Base-by-base conservation (phyloP, 2,329 filamentous ascomycete genomes). In the Talaromyces sp. region DNA sequence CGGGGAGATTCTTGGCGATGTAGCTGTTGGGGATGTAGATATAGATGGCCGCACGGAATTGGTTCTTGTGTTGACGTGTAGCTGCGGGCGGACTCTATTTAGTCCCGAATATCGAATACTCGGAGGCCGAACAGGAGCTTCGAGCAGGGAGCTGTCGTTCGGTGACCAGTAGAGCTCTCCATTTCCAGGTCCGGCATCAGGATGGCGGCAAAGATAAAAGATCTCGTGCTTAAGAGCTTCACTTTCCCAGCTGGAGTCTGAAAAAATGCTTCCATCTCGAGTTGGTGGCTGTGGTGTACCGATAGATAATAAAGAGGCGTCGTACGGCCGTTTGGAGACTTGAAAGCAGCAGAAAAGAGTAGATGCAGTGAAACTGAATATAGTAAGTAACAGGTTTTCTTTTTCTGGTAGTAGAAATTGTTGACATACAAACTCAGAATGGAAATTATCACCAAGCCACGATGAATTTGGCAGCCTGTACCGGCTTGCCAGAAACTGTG, bases 151-250 rank as follows among this genome's bases (percentile, higher is more conserved):
- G 35, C 61, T 62, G 27, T 63, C 56, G 27, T 62, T 64, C 6
- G 68, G 65, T 49, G 65, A 61, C 60, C 66, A 66, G 51, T 69
- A 69, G 11, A 67, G 46, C 9, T 62, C 65, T 10, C 70, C 68
- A 32, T 64, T 65, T 14, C 64, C 64, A 5, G 68, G 68, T n/a
- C 66, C 70, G 5, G 69, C 68, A 56, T 75, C 71, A 2, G 72
- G 73, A 24, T 70, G 69, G 14, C 72, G 72, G 52, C 73, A 76
- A 24, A 74, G 63, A 58, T 73, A 71, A n/a, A 71, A 60, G n/a
- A 75, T 73, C 19, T 75, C 73, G 51, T 71, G 70, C 58, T 73
- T 74, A 29, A 75, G 65, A 3, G 70, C 72, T n/a, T 75, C 71
- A 46, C 73, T 75, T 43, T 71, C 69, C 63, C 73, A 68, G 62